Evolutionary conservation across 257 asterid genomes (phyloP), one percentile per base, ranked within the genome.

Genomic region (Penstemon newberryi): DNA sequence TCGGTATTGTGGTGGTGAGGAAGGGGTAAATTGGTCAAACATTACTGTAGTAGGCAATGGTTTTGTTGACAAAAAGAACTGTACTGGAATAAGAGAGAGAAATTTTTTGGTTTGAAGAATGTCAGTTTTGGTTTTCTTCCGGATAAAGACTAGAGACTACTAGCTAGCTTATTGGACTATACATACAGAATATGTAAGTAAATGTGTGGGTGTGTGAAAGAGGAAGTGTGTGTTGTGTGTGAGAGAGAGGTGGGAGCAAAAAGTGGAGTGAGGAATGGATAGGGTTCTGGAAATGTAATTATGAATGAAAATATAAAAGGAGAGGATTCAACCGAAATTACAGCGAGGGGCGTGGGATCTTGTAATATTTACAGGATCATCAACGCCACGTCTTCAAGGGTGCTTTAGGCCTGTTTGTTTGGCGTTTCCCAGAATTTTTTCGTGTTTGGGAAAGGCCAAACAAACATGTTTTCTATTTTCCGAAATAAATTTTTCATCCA

Each of bases 211-310:
- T 8, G 46, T 54, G 67, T 46, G 67, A 56, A 60, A 63, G 36
- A 54, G 65, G 49, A 25, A 36, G 63, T 53, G 54, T 39, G 75
- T 63, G 4, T 8, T 58, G 55, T 60, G 71, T 70, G 78, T 36
- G 79, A 38, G 77, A 12, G 81, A 12, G 46, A 65, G 70, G 63
- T n/a, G 69, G 69, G 73, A 44, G 66, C 18, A 39, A 76, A 80
- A 75, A 46, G 79, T 75, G 65, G 80, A 50, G 51, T 44, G 61
- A 71, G 68, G 37, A 82, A 67, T 85, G 90, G 92, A 88, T 88
- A 83, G 84, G 83, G 78, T 71, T 85, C 75, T 63, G 73, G 70
- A 76, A 49, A 67, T 61, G 78, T 55, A 75, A 79, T 60, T 40
- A 40, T 53, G 60, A 69, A 60, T 11, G 37, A 10, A 60, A 60